Percentiles rank a stretch among this genome's conserved stretches.
Conservation (phyloP, 1,284 basidiomycete species). For the Xerocomus nothofagi region DNA sequence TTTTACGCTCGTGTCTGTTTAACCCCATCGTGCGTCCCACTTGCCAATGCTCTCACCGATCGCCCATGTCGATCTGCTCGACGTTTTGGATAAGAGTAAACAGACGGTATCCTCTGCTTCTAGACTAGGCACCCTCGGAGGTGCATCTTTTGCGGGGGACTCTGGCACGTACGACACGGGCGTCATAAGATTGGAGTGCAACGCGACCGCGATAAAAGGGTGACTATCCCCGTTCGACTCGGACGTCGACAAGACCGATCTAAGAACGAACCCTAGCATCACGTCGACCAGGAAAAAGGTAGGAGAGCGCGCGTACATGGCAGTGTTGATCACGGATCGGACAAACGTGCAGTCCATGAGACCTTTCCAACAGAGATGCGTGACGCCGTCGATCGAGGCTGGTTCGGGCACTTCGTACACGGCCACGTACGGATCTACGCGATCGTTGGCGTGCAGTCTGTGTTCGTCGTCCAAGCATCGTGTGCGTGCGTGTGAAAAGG, state of each 20-base stretch:
- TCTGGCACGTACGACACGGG: slow-evolving; percentile 47
- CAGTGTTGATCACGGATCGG: slow-evolving; percentile 45
- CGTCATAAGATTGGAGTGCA: slow-evolving; percentile 40
- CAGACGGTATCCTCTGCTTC: slow-evolving; percentile 55
- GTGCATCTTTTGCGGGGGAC: slow-evolving; percentile 19
- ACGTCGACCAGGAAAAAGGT: neutral
- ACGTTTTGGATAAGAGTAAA: slow-evolving; percentile 36
- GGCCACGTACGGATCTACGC: slow-evolving; percentile 46
- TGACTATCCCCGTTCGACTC: slow-evolving; percentile 1
- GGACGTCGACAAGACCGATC: slow-evolving; percentile 19
- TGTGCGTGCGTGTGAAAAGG: too few species aligned
- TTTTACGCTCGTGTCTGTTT: slow-evolving; percentile 7
- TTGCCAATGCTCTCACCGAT: slow-evolving; percentile 48
- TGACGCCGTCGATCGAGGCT: slow-evolving; percentile 44
- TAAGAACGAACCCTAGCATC: too few species aligned
- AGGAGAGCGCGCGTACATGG: slow-evolving; percentile 35
- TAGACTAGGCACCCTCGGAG: slow-evolving; percentile 41
- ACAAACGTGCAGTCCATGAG: slow-evolving; percentile 53
- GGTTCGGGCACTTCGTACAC: slow-evolving; percentile 41
- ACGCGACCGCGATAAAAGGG: slow-evolving; percentile 16
- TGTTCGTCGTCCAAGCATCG: too few species aligned
- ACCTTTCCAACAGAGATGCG: slow-evolving; percentile 59
- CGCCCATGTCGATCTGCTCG: slow-evolving; percentile 35
- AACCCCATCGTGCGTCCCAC: slow-evolving; percentile 55
- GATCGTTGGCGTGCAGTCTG: slow-evolving; percentile 42